Evolutionary conservation across 2,329 filamentous ascomycete species (phyloP), one percentile per base, ranked within the genome.

Genomic region (Xylariaceae sp.): DNA sequence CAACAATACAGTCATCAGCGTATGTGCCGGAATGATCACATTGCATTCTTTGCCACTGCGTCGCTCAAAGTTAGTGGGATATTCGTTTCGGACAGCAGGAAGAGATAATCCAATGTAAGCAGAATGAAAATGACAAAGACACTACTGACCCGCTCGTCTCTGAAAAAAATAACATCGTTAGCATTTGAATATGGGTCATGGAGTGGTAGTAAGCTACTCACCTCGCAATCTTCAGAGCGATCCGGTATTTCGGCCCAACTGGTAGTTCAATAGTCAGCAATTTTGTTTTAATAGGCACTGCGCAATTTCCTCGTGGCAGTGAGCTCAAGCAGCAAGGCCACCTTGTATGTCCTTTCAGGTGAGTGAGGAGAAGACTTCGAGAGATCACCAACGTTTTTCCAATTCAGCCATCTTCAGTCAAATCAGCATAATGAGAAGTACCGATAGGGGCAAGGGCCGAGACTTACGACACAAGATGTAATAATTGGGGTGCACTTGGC

Each of bases 231-330:
- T 26, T 30, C 12, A 95, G 66, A 1, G 91, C 90, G 41, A 97
- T 81, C 7, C 90, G 73, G 68, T 95, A 98, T 61, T 93, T 93
- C 3, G 81, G 79, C 0, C 91, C 90, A 9, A 96, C 74, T 63
- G 22, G 22, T 26, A 26, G 6, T 11, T 11, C 6, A 11, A 11
- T 26, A 26, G 22, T 26, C 22, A 26, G 22, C 22, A 26, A 6
- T 26, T 26, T 6, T 26, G 11, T 26, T 26, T 26, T 6, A 26
- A 6, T 6, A 26, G 22, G 22, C 11, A 6, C 11, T 11, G 22
- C 6, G 22, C 22, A 26, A n/a, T n/a, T n/a, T n/a, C n/a, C n/a
- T n/a, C n/a, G n/a, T n/a, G n/a, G n/a, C n/a, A n/a, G n/a, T n/a
- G n/a, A n/a, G n/a, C n/a, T n/a, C n/a, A n/a, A n/a, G n/a, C n/a